phyloP scores from a whole-genome alignment of 2,329 filamentous ascomycete genomes.

The Colletotrichum ledebouriae region DNA sequence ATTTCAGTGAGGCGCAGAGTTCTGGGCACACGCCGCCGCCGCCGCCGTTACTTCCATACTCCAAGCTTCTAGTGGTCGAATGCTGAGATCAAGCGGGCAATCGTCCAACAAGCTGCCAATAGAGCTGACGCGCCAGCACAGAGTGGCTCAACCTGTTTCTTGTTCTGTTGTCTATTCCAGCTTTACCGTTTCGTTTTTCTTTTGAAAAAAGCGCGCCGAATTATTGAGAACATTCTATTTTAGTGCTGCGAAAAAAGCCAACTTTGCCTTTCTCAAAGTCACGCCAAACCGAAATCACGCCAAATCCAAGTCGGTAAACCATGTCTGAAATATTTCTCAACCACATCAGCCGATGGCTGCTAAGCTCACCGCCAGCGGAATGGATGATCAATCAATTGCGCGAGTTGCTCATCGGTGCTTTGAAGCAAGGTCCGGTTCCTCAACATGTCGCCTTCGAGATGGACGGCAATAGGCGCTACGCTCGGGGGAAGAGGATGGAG shows the following conservation, averaged over 20 bases:
- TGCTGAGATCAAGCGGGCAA: conserved; percentile 36
- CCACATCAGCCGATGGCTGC: conserved; percentile 74
- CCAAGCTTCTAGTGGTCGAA: conserved; percentile 34
- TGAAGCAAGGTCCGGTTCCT: conserved; percentile 92
- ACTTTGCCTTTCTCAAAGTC: conserved; percentile 1
- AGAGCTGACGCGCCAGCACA: conserved; percentile 37
- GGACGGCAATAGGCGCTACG: conserved; percentile 97
- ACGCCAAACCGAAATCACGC: conserved; percentile 13
- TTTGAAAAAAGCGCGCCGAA: background rate
- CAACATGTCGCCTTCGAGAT: conserved; percentile 99
- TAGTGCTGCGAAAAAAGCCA: conserved; percentile 4
- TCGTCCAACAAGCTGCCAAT: conserved; percentile 39
- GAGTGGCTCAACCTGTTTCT: conserved; percentile 25
- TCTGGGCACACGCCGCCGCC: conserved; percentile 41
- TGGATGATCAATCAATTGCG: conserved; percentile 85
- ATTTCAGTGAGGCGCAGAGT: conserved; percentile 41
- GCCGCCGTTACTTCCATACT: conserved; percentile 34
- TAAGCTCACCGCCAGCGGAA: conserved; percentile 91
- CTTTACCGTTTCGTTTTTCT: conserved; percentile 8
- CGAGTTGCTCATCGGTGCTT: conserved; percentile 87
- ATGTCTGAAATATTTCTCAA: conserved; percentile 69
- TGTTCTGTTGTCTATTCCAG: conserved; percentile 16
- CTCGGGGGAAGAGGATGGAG: conserved; percentile 90
- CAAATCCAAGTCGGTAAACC: conserved; percentile 26
- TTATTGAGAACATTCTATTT: background rate